These are phyloP conservation scores for Oleoguttula mirabilis DNA, from an alignment of 495 filamentous ascomycete genomes.

Conservation along the genomic window DNA sequence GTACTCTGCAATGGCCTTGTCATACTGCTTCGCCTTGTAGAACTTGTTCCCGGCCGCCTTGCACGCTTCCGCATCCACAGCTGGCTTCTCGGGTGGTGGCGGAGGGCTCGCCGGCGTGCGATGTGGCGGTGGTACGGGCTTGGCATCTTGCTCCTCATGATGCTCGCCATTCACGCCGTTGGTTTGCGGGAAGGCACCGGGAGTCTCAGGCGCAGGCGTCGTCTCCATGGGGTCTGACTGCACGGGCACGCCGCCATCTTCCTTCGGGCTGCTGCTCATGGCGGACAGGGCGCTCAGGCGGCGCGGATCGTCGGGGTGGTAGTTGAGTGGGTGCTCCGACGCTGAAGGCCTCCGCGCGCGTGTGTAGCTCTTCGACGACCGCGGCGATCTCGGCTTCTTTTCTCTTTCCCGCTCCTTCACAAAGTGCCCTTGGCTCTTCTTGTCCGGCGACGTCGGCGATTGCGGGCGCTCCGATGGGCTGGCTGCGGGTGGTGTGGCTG, in stretches of 20 bases:
- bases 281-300: conserved; percentile 45
- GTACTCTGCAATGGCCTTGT: conserved; percentile 78
- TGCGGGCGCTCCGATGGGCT: background rate
- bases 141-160: conserved; percentile 37
- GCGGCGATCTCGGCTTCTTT: conserved; percentile 6
- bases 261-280: conserved; percentile 51
- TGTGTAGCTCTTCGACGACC: conserved; percentile 4
- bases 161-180: conserved; percentile 43
- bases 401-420: conserved; percentile 11
- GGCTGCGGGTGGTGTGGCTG: background rate
- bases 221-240: conserved; percentile 32
- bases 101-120: conserved; percentile 47
- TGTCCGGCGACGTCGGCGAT: conserved; percentile 6
- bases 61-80: conserved; percentile 70
- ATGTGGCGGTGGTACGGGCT: conserved; percentile 74
- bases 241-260: conserved; percentile 36
- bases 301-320: conserved; percentile 74
- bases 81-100: conserved; percentile 32
- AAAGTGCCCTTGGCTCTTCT: conserved; percentile 7
- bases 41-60: conserved; percentile 91
- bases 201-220: conserved; percentile 20
- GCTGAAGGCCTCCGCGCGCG: conserved; percentile 5
- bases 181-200: conserved; percentile 21
- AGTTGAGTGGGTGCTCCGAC: conserved; percentile 61
- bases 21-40: conserved; percentile 84